phyloP scores from a whole-genome alignment of 108 stramenopile genomes.

The Asterionellopsis glacialis region DNA sequence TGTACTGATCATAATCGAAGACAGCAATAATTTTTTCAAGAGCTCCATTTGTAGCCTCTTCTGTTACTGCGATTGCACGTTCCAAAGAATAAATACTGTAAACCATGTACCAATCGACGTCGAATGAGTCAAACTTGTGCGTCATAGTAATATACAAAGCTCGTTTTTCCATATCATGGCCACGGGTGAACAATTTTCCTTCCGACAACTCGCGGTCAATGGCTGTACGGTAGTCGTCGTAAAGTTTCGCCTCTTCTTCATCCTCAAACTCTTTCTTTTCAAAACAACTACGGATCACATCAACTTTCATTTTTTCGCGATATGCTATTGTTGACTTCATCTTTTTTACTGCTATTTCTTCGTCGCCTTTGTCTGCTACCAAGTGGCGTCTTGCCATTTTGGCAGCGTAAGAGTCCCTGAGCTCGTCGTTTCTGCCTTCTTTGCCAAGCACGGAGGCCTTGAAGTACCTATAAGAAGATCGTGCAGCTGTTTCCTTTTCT shows the following conservation, averaged over 20 bases:
- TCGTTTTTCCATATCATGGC: constrained; percentile 16
- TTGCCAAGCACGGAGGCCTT: constrained; percentile 15
- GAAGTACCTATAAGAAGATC: constrained; percentile 20
- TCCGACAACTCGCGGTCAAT: constrained; percentile 1
- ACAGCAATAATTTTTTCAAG: constrained; percentile 19
- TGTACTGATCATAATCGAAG: constrained; percentile 22
- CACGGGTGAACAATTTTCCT: constrained; percentile 8
- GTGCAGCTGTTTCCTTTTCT: constrained; percentile 19
- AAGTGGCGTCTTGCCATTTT: constrained; percentile 17
- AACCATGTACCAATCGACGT: constrained; percentile 18
- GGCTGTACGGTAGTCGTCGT: constrained; percentile 4
- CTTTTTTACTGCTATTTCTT: not conserved
- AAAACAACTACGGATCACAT: constrained; percentile 25
- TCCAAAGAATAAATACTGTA: constrained; percentile 26
- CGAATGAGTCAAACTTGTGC: constrained; percentile 7
- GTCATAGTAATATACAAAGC: constrained; percentile 22
- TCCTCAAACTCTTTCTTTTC: not conserved
- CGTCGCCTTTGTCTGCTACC: constrained; percentile 15
- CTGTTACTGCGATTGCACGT: constrained; percentile 24
- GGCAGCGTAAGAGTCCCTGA: not conserved
- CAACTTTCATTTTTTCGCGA: constrained; percentile 13
- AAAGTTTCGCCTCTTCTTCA: constrained; percentile 1
- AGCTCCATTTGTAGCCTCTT: constrained; percentile 15
- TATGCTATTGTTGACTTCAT: constrained; percentile 18
- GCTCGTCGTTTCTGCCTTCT: constrained; percentile 4